Conservation (phyloP, 2,329 filamentous ascomycete genomes). For the Sporothrix humicola region DNA sequence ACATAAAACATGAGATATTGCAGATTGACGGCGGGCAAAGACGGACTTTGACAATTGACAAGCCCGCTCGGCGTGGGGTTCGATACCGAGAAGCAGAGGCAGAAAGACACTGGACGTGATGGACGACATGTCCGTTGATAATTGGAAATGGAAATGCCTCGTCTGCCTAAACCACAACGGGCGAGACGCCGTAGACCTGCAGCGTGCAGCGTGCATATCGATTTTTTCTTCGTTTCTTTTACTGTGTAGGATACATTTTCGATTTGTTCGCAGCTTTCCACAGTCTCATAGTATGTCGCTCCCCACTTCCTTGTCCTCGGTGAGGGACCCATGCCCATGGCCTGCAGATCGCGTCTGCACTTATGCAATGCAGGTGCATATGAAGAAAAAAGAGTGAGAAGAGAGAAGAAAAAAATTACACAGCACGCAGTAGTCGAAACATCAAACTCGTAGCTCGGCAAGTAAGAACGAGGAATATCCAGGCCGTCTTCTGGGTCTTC, state of each 20-base stretch:
- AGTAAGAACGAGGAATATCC: not conserved
- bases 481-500: too few species aligned
- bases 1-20: not conserved
- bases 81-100: not conserved
- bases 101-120: not conserved
- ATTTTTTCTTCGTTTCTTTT: not conserved
- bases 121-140: not conserved
- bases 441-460: not conserved
- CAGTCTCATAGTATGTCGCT: too few species aligned
- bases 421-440: not conserved
- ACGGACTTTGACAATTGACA: too few species aligned
- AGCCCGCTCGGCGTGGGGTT: constrained; percentile 1
- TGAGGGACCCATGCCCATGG: not conserved
- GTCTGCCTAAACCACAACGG: not conserved
- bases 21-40: not conserved
- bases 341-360: constrained; percentile 21
- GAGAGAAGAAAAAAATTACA: not conserved
- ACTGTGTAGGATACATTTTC: not conserved
- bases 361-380: constrained; percentile 26
- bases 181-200: constrained; percentile 17
- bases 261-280: not conserved
- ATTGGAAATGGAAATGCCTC: constrained; percentile 25
- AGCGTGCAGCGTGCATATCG: not conserved
- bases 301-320: not conserved
- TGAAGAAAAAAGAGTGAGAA: not conserved